Evolutionary conservation across 306 rosid species (phyloP).

Genomic region (Cicer bijugum): DNA sequence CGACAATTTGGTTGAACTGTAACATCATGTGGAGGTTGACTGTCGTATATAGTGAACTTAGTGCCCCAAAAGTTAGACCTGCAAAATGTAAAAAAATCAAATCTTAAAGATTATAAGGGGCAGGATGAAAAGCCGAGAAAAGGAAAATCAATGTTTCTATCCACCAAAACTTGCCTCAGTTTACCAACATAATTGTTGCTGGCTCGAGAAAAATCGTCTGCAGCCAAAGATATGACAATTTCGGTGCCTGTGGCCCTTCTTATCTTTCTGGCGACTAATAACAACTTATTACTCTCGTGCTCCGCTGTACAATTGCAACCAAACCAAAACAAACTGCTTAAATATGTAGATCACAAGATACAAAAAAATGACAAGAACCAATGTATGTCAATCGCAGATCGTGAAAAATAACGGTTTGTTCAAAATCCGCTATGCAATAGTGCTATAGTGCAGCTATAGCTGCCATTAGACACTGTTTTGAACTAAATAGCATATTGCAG

Average conservation of each 20-base stretch:
- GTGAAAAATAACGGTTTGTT: no score
- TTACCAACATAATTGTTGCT: slow-evolving; percentile 69
- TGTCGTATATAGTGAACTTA: slow-evolving; percentile 62
- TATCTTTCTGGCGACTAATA: slow-evolving; percentile 72
- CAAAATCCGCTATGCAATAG: no score
- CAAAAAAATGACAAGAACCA: neutral
- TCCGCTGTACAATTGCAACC: slow-evolving; percentile 56
- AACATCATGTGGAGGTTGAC: slow-evolving; percentile 52
- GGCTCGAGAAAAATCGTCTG: slow-evolving; percentile 66
- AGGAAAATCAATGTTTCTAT: neutral
- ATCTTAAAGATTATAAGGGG: neutral
- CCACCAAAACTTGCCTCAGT: slow-evolving; percentile 63
- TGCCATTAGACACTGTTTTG: no score
- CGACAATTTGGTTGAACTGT: slow-evolving; percentile 39
- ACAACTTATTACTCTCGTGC: slow-evolving; percentile 57
- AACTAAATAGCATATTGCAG: no score
- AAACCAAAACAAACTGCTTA: slow-evolving; percentile 38
- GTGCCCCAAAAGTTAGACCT: slow-evolving; percentile 82
- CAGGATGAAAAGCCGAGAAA: neutral
- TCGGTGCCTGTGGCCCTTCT: slow-evolving; percentile 71
- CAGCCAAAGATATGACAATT: slow-evolving; percentile 58
- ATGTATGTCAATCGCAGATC: no score
- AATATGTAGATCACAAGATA: neutral
- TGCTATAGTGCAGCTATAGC: no score
- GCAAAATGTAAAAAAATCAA: slow-evolving; percentile 36